Evolutionary conservation across 192 early-diverging fungal species (phyloP), one percentile per base, ranked within the genome.

Genomic region (Podila epigama): DNA sequence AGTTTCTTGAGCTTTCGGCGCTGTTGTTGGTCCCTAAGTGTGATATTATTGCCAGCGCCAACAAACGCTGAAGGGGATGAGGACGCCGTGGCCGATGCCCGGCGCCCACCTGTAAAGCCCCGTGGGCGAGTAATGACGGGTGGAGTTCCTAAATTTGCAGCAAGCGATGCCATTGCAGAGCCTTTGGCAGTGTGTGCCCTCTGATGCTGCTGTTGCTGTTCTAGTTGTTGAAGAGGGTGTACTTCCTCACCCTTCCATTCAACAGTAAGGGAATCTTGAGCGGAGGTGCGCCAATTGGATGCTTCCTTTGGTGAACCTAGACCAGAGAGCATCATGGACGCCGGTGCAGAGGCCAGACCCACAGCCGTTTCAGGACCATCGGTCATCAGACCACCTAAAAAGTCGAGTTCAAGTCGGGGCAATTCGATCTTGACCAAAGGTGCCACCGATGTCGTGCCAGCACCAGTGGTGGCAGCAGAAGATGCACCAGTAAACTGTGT

Each of bases 391-490:
- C 53, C 70, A 0, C 31, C 66, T 32, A 77, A 33, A 34, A 77
- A 77, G 52, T 52, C 59, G 18, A 77, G 50, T 32, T 77, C 66
- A 4, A 77, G 50, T 33, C 73, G 73, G 11, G 73, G 73, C 6
- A 66, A 66, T n/a, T 77, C 73, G 27, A 77, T 63, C 4, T 65
- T 63, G 12, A 77, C 73, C 1, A 48, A 29, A 1, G 65, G 65
- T 3, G 65, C 15, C 7, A 20, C 25, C 16, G 50, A 16, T 18
- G 20, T 4, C 2, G 35, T 20, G 28, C n/a, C 16, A 51, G 61
- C 12, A 3, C 27, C n/a, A 18, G 16, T 27, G 12, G 51, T n/a
- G 2, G 37, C 10, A 32, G n/a, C n/a, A n/a, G n/a, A n/a, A 10
- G 29, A 3, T 3, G 39, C 5, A 39, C 44, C n/a, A n/a, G n/a